Conservation (phyloP, 805 yeast genomes). For the Hermanozyma aechmeae region DNA sequence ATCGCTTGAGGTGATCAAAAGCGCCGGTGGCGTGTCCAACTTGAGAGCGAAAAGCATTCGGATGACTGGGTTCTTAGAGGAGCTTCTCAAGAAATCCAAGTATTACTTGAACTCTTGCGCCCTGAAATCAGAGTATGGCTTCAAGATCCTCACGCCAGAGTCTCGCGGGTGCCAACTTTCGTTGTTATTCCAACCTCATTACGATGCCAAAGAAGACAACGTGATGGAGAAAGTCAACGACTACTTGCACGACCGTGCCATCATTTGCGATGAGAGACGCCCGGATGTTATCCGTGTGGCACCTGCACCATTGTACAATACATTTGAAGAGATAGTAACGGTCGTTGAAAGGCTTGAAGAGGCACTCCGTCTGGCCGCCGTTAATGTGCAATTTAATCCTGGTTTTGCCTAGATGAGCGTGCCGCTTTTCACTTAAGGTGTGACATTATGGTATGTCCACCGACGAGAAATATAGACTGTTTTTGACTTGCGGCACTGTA, state of each 20-base stretch:
- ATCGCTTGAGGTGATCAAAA: constrained; percentile 51
- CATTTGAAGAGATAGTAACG: constrained; percentile 50
- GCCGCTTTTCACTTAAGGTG: too few relatives aligned
- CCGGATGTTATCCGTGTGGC: constrained; percentile 90
- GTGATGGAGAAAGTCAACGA: constrained; percentile 55
- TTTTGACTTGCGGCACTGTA: too few relatives aligned
- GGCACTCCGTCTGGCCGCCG: too few relatives aligned
- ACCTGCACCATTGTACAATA: constrained; percentile 77
- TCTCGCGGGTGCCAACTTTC: constrained; percentile 82
- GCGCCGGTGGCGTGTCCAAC: constrained; percentile 54
- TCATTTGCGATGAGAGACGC: constrained; percentile 80
- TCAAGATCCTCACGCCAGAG: constrained; percentile 67
- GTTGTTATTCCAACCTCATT: constrained; percentile 44
- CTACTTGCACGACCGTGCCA: constrained; percentile 46
- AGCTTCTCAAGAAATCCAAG: constrained; percentile 34
- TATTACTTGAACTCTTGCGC: constrained; percentile 31
- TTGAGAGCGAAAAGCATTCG: constrained; percentile 48
- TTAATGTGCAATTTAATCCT: too few relatives aligned
- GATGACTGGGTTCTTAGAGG: constrained; percentile 50
- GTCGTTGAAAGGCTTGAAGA: constrained; percentile 39
- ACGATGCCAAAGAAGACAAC: constrained; percentile 24
- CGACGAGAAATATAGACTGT: too few relatives aligned
- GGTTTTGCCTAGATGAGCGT: too few relatives aligned
- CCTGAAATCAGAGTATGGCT: constrained; percentile 26
- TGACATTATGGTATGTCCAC: too few relatives aligned